These are phyloP conservation scores for Centaurea solstitialis DNA, from an alignment of 129 eudicot species.

Conservation along the genomic window DNA sequence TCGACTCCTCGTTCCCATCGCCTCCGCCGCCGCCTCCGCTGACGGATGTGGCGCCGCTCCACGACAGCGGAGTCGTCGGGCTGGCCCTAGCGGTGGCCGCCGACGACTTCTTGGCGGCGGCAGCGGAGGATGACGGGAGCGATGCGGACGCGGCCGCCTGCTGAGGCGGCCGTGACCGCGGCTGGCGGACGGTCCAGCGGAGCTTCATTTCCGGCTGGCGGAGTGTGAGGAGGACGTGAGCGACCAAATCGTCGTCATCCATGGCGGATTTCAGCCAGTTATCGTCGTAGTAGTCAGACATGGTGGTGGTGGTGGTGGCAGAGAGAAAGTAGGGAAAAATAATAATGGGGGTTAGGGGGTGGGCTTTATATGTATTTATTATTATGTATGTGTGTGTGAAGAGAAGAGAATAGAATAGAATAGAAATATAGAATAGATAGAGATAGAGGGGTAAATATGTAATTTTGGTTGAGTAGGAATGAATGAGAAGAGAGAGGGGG, in stretches of 20 bases:
- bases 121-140: neutral
- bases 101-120: conserved; percentile 9
- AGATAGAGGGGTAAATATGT: neutral
- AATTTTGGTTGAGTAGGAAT: conserved; percentile 16
- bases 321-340: conserved; percentile 36
- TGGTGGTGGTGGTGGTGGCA: conserved; percentile 35
- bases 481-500: conserved; percentile 22
- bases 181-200: conserved; percentile 61
- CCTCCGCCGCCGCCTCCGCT: conserved; percentile 50
- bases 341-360: conserved; percentile 30
- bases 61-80: conserved; percentile 74
- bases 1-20: conserved; percentile 46
- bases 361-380: conserved; percentile 32
- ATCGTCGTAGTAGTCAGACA: conserved; percentile 26
- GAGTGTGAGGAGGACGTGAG: conserved; percentile 42
- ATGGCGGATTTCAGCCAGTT: conserved; percentile 52
- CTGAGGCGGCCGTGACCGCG: conserved; percentile 39
- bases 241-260: conserved; percentile 42
- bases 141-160: too few species aligned
- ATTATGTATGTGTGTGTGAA: neutral
- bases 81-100: conserved; percentile 40
- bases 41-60: conserved; percentile 61
- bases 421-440: too few species aligned
- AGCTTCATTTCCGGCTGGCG: conserved; percentile 14
- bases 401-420: neutral